Base-by-base conservation (phyloP, 2,329 filamentous ascomycete species). In the Albophoma yamanashiensis region DNA sequence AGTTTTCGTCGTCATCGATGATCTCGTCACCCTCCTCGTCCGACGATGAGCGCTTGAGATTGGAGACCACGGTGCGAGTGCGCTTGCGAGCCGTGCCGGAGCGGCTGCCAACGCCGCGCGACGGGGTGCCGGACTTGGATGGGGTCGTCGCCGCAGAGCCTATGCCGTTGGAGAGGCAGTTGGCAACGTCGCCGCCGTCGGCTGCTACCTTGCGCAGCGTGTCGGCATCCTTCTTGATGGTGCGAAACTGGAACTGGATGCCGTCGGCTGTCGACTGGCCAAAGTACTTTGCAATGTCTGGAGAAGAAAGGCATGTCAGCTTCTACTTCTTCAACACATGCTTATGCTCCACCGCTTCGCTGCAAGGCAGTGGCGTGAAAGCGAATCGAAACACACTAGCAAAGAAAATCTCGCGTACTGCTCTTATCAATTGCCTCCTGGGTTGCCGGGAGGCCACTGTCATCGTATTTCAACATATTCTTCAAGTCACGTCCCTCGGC, bases 281-380 rank as follows among this genome's bases (percentile, higher is more conserved):
- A 63, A 83, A 86, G 70, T 81, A 80, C 62, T 79, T 82, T 62
- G 81, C 78, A 57, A 86, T 85, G 52, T 84, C 83, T 86, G 56
- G n/a, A 47, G 5, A 12, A 34, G 5, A 34, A 12, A 34, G 5
- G n/a, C 8, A 4, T 7, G 14, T 55, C 11, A 55, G 50, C 31
- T 55, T 55, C 50, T 8, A 38, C 27, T 55, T 22, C 50, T 22
- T 55, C 9, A 36, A 55, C 4, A 15, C 31, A 22, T 5, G 20
- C 20, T 8, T 1, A 34, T n/a, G 1, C 20, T 8, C 4, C 47
- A 34, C 17, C 15, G 27, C 27, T 5, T 14, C 50, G 5, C 31
- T 31, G 4, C 2, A 4, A 38, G 12, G 17, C 8, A 15, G 31
- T 34, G 5, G 50, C 31, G 2, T 14, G 12, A 38, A 22, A 6